Base-by-base conservation (phyloP, 2,329 filamentous ascomycete species). In the Pezicula neosporulosa region DNA sequence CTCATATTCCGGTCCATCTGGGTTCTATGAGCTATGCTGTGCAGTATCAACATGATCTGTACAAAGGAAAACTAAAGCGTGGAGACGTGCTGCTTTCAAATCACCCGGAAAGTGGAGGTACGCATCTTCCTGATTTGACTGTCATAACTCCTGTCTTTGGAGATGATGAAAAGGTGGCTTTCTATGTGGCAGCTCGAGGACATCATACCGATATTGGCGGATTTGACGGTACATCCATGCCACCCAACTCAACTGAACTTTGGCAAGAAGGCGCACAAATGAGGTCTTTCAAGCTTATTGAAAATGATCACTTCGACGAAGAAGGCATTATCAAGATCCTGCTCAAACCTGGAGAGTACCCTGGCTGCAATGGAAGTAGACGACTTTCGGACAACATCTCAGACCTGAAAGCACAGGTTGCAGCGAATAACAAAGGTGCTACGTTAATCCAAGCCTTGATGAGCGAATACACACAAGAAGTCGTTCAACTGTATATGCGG, bases 81-180 rank as follows among this genome's bases (percentile, higher is more conserved):
- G 89, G 89, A 18, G 89, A 93, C 65, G 89, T 92, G 0, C 77
- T 93, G 36, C 86, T 91, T 6, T 87, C 86, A 0, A 93, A 93
- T 60, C 89, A 92, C 62, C 89, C 89, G 1, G 81, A 85, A 63
- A 90, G 85, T 60, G 89, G 89, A 27, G 89, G 89, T 16, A 92
- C 89, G 0, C 89, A 92, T 70, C 70, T 93, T 18, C 88, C 88
- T 1, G 89, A 93, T 62, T 89, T 93, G 49, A 93, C 89, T 0
- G 84, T 90, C 19, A 78, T 90, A 49, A 91, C 89, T 33, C 88
- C 88, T 0, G 87, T 88, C 0, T 93, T 92, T 67, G 83, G 82
- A 56, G 66, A 68, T 19, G 24, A 16, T 24, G 81, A 86, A 53
- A 24, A 42, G 38, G 90, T 92, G 52, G 77, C 91, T 51, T 92